Evolutionary conservation across 2,329 filamentous ascomycete genomes (phyloP).

Genomic region (Lachnellula willkommii): DNA sequence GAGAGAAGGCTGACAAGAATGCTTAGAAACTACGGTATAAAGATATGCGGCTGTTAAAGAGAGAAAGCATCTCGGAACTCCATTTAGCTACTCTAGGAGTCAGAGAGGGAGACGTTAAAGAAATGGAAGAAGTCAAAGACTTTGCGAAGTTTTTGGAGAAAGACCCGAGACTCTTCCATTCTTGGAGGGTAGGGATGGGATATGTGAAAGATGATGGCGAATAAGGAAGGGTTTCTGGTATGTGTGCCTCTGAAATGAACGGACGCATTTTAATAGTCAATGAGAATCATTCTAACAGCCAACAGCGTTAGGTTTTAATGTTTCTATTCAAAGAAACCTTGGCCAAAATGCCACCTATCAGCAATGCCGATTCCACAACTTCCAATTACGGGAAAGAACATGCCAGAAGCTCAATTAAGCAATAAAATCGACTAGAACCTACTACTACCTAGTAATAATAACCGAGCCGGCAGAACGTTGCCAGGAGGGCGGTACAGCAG

Average conservation of each 20-base stretch:
- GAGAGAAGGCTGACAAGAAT: background rate
- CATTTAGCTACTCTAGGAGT: constrained; percentile 15
- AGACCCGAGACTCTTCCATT: constrained; percentile 18
- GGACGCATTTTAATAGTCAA: too few species aligned
- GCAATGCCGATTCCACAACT: too few species aligned
- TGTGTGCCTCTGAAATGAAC: background rate
- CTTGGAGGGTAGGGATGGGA: constrained; percentile 29
- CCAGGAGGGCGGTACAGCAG: background rate
- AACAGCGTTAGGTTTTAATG: too few species aligned
- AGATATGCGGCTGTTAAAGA: constrained; percentile 26
- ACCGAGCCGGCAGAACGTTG: background rate
- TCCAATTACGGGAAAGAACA: too few species aligned
- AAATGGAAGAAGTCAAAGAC: constrained; percentile 23
- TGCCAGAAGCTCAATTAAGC: background rate
- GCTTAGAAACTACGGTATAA: constrained; percentile 28
- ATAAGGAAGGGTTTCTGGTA: background rate
- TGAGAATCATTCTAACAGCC: too few species aligned
- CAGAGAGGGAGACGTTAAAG: constrained; percentile 16
- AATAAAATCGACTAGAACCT: background rate
- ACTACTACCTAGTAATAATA: too few species aligned
- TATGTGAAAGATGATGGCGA: constrained; percentile 16
- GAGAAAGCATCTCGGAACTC: constrained; percentile 13
- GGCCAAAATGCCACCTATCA: too few species aligned
- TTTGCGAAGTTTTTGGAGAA: constrained; percentile 18
- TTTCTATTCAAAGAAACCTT: too few species aligned